Conservation (phyloP, 495 filamentous ascomycete genomes). For the Penicillium goetzii region DNA sequence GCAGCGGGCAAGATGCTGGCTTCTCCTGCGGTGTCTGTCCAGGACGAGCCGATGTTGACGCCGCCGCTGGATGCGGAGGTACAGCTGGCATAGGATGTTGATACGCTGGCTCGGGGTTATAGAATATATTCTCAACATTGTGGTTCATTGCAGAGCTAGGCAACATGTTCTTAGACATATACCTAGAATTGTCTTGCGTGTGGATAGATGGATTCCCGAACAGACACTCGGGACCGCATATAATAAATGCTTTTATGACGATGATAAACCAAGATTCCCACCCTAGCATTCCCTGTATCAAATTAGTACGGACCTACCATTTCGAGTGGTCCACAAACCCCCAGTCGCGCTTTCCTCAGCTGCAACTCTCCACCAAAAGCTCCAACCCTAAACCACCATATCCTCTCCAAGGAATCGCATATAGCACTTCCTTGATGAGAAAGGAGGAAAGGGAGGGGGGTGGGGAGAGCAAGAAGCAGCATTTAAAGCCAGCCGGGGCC, state of each 20-base stretch:
- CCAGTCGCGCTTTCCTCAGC: neutral
- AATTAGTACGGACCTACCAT: neutral
- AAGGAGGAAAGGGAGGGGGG: constrained; percentile 33
- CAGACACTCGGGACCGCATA: neutral
- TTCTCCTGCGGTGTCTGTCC: constrained; percentile 8
- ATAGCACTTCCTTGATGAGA: constrained; percentile 50
- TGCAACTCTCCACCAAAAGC: neutral
- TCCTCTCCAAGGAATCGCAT: constrained; percentile 53
- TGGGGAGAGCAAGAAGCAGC: constrained; percentile 14
- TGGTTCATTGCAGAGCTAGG: neutral
- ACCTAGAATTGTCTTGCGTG: neutral
- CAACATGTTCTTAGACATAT: neutral
- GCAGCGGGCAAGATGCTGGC: constrained; percentile 7
- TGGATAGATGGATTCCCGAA: neutral
- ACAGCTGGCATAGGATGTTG: constrained; percentile 14
- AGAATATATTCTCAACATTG: neutral
- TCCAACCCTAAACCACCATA: constrained; percentile 1
- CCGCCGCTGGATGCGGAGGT: constrained; percentile 38
- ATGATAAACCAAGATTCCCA: neutral
- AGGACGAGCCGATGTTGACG: constrained; percentile 31
- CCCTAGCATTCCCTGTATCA: neutral
- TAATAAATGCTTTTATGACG: neutral
- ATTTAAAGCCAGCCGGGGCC: constrained; percentile 10
- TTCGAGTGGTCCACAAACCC: neutral
- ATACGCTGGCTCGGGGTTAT: neutral